phyloP scores from a whole-genome alignment of 108 stramenopile species.

The Schizochytrium sp. region DNA sequence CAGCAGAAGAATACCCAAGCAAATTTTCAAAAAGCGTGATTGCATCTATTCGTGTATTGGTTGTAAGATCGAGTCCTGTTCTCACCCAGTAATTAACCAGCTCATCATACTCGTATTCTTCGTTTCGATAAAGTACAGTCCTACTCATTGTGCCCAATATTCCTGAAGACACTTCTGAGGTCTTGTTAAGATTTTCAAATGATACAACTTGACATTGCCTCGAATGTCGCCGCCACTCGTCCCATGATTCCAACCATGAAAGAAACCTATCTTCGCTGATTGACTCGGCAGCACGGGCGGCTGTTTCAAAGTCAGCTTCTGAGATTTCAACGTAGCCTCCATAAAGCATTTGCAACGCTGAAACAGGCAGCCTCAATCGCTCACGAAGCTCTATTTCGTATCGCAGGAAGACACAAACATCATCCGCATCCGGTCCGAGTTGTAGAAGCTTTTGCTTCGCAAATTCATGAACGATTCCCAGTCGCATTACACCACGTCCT shows the following conservation, averaged over 20 bases:
- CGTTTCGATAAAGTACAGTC: background rate
- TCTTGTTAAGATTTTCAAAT: background rate
- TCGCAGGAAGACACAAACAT: slow-evolving; percentile 19
- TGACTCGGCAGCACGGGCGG: background rate
- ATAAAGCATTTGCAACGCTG: slow-evolving; percentile 22
- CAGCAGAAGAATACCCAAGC: background rate
- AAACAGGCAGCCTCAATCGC: background rate
- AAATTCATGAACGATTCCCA: slow-evolving; percentile 9
- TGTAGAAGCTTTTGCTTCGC: background rate
- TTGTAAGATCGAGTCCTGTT: background rate
- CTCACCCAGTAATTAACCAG: background rate
- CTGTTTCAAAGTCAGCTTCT: background rate
- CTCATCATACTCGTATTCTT: slow-evolving; percentile 7
- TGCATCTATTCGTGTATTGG: background rate
- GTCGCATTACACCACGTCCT: slow-evolving; percentile 15
- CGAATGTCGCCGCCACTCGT: slow-evolving; percentile 22
- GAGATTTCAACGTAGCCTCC: background rate
- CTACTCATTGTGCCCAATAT: background rate
- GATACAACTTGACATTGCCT: background rate
- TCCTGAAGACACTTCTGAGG: background rate
- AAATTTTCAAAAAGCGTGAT: background rate
- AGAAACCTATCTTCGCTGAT: background rate
- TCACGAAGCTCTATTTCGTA: slow-evolving; percentile 43
- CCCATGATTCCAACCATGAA: slow-evolving; percentile 10
- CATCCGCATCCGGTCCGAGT: background rate